A percentile compares a stretch with the other conserved stretches of the same genome.
Conservation (phyloP, 345 rosid genomes). For the Pistacia atlantica region DNA sequence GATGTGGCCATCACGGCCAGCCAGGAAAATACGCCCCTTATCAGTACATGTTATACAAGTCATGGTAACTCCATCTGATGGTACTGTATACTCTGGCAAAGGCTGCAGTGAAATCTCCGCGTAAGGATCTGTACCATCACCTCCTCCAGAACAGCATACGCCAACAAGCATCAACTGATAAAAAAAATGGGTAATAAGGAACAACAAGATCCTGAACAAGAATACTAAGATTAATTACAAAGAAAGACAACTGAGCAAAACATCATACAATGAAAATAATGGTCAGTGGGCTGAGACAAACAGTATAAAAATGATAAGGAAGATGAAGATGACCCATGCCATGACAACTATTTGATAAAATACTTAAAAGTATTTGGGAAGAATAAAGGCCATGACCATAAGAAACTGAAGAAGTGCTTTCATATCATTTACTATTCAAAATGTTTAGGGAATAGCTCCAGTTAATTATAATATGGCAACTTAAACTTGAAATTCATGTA, state of each 20-base stretch:
- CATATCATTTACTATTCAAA: too few species aligned
- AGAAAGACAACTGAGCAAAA: slow-evolving; percentile 6
- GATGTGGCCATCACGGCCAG: slow-evolving; percentile 94
- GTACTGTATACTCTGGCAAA: slow-evolving; percentile 81
- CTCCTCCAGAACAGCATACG: slow-evolving; percentile 84
- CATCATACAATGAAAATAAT: neutral
- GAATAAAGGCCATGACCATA: neutral
- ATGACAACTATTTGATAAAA: neutral
- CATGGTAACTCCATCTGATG: slow-evolving; percentile 97
- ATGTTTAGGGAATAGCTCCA: too few species aligned
- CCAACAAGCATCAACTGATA: slow-evolving; percentile 94
- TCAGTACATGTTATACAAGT: slow-evolving; percentile 78
- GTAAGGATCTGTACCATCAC: slow-evolving; percentile 86
- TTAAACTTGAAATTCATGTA: too few species aligned
- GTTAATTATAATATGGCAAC: too few species aligned
- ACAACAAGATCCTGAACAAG: slow-evolving; percentile 20
- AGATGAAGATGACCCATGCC: neutral
- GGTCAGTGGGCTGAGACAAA: neutral
- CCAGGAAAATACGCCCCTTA: slow-evolving; percentile 86
- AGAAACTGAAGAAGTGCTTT: neutral
- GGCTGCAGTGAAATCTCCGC: slow-evolving; percentile 90
- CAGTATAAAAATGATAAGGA: neutral
- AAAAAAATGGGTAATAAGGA: slow-evolving; percentile 25
- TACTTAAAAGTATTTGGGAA: neutral
- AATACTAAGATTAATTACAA: slow-evolving; percentile 5